Percentiles rank a stretch among this genome's conserved stretches.
These are phyloP conservation scores for Trichopus zeylanicus DNA, from an alignment of 116 monocot genomes.

Conservation along the genomic window DNA sequence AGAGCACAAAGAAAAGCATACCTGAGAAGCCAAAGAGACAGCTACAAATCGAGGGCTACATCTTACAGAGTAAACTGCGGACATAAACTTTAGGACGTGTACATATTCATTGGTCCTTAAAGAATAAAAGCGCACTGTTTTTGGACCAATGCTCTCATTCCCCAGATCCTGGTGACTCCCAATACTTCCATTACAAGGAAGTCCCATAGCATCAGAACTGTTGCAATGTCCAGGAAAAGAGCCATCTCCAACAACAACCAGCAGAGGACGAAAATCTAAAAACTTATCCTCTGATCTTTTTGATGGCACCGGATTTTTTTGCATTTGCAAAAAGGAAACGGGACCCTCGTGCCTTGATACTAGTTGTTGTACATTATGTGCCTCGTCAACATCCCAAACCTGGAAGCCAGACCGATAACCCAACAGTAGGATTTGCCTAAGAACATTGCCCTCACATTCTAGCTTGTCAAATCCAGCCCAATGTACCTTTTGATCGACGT, in stretches of 20 bases:
- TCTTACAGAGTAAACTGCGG: slow-evolving; percentile 71
- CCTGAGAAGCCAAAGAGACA: slow-evolving; percentile 74
- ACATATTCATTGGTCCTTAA: slow-evolving; percentile 72
- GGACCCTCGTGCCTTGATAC: slow-evolving; percentile 77
- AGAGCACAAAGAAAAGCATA: slow-evolving; percentile 10
- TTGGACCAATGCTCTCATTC: slow-evolving; percentile 44
- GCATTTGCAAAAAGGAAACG: slow-evolving; percentile 85
- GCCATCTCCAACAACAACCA: slow-evolving; percentile 62
- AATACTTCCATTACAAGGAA: slow-evolving; percentile 23
- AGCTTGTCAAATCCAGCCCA: slow-evolving; percentile 96
- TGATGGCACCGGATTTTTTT: slow-evolving; percentile 50
- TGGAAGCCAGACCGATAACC: slow-evolving; percentile 85
- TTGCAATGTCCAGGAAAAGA: slow-evolving; percentile 27
- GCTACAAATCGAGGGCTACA: slow-evolving; percentile 80
- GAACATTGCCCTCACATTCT: slow-evolving; percentile 31
- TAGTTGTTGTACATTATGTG: slow-evolving; percentile 73
- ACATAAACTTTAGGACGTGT: slow-evolving; percentile 76
- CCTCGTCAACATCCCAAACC: slow-evolving; percentile 94
- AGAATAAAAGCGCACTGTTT: slow-evolving; percentile 75
- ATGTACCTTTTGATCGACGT: slow-evolving; percentile 37
- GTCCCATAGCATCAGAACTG: slow-evolving; percentile 9
- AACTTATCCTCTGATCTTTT: slow-evolving; percentile 47
- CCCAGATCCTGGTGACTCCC: slow-evolving; percentile 33
- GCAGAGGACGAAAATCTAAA: slow-evolving; percentile 58
- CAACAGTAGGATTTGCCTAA: slow-evolving; percentile 63